Evolutionary conservation across 768 basidiomycete genomes (phyloP).

Genomic region (Leucocoprinus sp.): DNA sequence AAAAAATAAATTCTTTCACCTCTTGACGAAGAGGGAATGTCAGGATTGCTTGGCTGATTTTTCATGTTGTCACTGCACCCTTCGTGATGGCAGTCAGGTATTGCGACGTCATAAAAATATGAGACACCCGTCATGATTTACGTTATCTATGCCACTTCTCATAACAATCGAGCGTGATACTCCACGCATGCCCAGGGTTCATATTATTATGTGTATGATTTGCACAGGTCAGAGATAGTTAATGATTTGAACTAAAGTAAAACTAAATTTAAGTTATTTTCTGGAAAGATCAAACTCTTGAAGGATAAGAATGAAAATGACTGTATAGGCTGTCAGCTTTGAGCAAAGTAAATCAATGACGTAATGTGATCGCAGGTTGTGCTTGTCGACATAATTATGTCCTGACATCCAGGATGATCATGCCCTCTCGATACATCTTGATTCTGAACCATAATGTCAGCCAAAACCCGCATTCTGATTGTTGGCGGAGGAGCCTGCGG

Average conservation of each 20-base stretch:
- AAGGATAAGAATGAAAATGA: no score
- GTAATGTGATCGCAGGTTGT: not conserved
- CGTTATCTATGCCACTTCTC: not conserved
- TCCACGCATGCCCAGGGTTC: no score
- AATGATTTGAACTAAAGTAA: not conserved
- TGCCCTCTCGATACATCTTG: not conserved
- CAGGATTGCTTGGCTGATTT: no score
- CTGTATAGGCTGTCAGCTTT: not conserved
- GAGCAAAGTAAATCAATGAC: not conserved
- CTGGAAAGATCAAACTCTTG: no score
- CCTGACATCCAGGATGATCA: not conserved
- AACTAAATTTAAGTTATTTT: no score
- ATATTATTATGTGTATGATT: no score
- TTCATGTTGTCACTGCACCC: no score
- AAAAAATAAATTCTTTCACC: no score
- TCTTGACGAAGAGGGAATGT: no score
- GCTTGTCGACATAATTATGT: not conserved
- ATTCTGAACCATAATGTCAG: not conserved
- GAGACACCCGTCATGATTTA: not conserved
- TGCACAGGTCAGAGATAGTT: no score
- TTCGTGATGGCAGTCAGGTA: not conserved
- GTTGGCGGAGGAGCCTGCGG: constrained; percentile 24
- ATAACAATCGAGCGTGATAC: no score
- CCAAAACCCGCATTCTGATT: constrained; percentile 20
- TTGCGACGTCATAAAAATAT: not conserved